These are phyloP conservation scores for Protomyces lactucae-debilis DNA, from an alignment of 1,139 yeast species.

Conservation along the genomic window DNA sequence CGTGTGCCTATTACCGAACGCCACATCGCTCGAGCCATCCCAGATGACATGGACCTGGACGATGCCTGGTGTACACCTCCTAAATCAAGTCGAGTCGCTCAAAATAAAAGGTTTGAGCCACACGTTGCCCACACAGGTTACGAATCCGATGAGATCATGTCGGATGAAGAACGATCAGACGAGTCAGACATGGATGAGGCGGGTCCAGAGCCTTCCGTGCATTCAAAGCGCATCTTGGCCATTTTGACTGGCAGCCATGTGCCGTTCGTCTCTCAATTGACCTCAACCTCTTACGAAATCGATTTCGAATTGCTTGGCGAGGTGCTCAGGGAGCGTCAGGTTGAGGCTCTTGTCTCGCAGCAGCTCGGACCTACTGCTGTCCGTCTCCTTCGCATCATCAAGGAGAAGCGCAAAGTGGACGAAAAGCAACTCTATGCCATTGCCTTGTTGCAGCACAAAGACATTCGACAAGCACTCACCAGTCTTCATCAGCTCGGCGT, in stretches of 20 bases:
- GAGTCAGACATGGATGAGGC: conserved; percentile 36
- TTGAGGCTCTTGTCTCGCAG: conserved; percentile 55
- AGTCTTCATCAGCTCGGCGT: conserved; percentile 42
- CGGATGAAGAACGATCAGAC: conserved; percentile 34
- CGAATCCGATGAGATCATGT: conserved; percentile 29
- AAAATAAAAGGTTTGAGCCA: conserved; percentile 33
- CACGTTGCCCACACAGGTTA: conserved; percentile 2
- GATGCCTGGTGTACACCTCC: conserved; percentile 1
- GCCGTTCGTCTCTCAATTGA: not conserved
- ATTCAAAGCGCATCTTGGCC: conserved; percentile 35
- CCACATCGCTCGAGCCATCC: conserved; percentile 37
- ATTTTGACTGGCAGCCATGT: conserved; percentile 38
- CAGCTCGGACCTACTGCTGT: conserved; percentile 49
- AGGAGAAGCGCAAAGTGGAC: conserved; percentile 65
- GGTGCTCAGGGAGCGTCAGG: conserved; percentile 50
- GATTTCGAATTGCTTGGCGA: conserved; percentile 40
- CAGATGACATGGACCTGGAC: conserved; percentile 35
- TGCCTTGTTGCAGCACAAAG: conserved; percentile 70
- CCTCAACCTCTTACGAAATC: conserved; percentile 33
- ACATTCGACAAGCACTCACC: conserved; percentile 52
- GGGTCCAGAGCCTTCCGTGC: conserved; percentile 31
- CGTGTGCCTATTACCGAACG: conserved; percentile 39
- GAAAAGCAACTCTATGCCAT: conserved; percentile 56
- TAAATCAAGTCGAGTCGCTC: conserved; percentile 15
- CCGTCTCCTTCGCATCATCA: conserved; percentile 63